phyloP scores from a whole-genome alignment of 345 rosid genomes.

The Lepidium sativum region DNA sequence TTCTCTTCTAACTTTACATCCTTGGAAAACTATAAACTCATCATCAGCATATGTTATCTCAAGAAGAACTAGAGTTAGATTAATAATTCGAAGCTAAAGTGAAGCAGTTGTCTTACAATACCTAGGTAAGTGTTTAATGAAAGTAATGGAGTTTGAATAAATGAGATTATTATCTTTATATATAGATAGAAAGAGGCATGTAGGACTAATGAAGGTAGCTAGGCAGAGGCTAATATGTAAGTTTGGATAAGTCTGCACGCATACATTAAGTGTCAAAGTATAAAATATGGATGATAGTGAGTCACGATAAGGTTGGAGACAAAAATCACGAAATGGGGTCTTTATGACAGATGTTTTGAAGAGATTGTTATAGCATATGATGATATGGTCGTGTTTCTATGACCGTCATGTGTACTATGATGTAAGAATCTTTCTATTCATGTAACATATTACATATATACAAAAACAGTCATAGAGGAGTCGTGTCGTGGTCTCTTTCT shows the following conservation, averaged over 20 bases:
- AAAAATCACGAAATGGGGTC: constrained; percentile 13
- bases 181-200: background rate
- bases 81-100: background rate
- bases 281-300: background rate
- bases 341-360: background rate
- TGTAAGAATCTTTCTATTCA: constrained; percentile 15
- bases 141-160: background rate
- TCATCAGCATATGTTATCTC: background rate
- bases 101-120: background rate
- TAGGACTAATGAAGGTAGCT: no score
- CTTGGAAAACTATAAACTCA: constrained; percentile 6
- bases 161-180: background rate
- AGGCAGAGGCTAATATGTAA: background rate
- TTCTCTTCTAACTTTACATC: constrained; percentile 31
- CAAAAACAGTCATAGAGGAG: background rate
- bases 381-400: constrained; percentile 12
- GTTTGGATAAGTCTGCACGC: background rate
- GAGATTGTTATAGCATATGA: background rate
- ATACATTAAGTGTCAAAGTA: background rate
- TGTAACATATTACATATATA: background rate
- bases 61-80: background rate
- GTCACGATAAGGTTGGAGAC: constrained; percentile 17
- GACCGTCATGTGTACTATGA: constrained; percentile 22
- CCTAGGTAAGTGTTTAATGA: background rate
- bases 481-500: constrained; percentile 5